phyloP scores from a whole-genome alignment of 208 protist species.

The Wallacemonas sp. region DNA sequence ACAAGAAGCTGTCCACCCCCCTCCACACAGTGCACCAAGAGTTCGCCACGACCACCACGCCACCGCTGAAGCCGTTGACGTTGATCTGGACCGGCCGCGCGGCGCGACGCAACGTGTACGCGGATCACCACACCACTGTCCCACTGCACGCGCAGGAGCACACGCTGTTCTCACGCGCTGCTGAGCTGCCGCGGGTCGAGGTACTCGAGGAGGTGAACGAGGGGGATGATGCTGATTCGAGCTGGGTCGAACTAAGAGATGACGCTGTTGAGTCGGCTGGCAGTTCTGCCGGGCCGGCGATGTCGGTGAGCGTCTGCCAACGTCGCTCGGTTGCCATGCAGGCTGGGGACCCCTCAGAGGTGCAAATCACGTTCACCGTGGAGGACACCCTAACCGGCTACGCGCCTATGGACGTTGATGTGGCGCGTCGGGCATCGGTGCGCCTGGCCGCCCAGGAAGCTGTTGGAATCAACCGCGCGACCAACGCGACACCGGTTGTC shows the following conservation, averaged over 20 bases:
- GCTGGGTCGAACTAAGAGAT: neutral
- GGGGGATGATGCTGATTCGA: neutral
- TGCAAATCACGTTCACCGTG: neutral
- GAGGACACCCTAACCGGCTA: neutral
- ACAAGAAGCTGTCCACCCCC: conserved; percentile 14
- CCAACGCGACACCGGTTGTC: too few relatives aligned
- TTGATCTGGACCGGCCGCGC: conserved; percentile 8
- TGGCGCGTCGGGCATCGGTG: neutral
- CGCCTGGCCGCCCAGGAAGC: neutral
- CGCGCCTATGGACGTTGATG: neutral
- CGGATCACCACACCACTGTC: neutral
- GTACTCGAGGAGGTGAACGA: neutral
- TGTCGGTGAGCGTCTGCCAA: neutral
- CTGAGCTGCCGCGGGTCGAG: neutral
- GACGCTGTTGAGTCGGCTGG: neutral
- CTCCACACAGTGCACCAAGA: conserved; percentile 3
- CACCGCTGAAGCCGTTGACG: neutral
- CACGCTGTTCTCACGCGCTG: neutral
- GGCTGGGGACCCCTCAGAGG: neutral
- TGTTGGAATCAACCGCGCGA: too few relatives aligned
- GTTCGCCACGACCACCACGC: neutral
- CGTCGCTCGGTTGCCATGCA: neutral
- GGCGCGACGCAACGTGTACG: neutral
- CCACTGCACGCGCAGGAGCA: conserved; percentile 10
- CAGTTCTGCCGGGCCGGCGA: neutral